phyloP scores from a whole-genome alignment of 2,329 filamentous ascomycete species.

The Cercospora sp. region DNA sequence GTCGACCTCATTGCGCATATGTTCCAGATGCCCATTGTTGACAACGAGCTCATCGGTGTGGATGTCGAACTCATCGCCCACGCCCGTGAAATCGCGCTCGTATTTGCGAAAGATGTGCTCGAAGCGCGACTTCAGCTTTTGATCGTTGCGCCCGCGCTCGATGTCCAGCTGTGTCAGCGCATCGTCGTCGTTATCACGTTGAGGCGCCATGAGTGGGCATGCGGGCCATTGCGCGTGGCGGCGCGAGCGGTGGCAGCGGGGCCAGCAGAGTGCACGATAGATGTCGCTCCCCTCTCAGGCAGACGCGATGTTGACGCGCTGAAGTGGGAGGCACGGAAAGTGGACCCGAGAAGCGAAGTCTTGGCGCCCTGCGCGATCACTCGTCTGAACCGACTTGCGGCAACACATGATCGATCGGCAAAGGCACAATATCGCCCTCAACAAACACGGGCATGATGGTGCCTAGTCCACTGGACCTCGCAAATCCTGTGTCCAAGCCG shows the following conservation, averaged over 20 bases:
- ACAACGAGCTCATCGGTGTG: slow-evolving; percentile 79
- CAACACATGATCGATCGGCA: not conserved
- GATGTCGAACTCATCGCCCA: slow-evolving; percentile 88
- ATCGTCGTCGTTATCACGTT: not conserved
- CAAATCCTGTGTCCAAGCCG: not conserved
- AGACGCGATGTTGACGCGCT: not conserved
- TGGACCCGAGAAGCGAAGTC: not conserved
- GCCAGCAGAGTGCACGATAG: not conserved
- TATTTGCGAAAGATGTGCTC: slow-evolving; percentile 82
- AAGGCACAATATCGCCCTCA: not conserved
- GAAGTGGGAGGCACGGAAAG: not conserved
- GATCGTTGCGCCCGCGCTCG: slow-evolving; percentile 55
- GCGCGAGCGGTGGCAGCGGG: not conserved
- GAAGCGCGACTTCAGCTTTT: slow-evolving; percentile 76
- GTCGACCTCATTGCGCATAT: slow-evolving; percentile 61
- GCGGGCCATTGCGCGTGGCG: not conserved
- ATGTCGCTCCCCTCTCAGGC: not conserved
- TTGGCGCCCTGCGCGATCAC: not conserved
- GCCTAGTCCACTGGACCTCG: not conserved
- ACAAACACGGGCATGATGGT: not conserved
- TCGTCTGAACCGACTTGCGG: not conserved
- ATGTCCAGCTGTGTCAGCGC: slow-evolving; percentile 19
- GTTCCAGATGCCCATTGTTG: slow-evolving; percentile 79
- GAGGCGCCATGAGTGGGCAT: not conserved
- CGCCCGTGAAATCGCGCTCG: slow-evolving; percentile 70